Percentiles rank a stretch among this genome's conserved stretches.
Evolutionary conservation across 805 yeast genomes (phyloP).

Genomic region (Candida wancherniae): DNA sequence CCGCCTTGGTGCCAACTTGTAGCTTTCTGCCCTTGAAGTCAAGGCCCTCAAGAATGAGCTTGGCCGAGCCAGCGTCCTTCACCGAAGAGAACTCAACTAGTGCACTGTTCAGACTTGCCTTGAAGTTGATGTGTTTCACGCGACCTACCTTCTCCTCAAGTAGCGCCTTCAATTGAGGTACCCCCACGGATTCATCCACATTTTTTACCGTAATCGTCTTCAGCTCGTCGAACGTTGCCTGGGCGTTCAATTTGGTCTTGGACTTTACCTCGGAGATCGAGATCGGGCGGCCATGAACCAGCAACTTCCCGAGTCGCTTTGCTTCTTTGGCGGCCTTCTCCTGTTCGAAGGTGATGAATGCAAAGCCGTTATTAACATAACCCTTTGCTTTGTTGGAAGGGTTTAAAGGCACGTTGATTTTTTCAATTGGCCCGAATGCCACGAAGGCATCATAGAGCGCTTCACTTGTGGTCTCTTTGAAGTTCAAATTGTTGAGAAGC

Average conservation of each 20-base stretch:
- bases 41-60: conserved; percentile 38
- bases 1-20: conserved; percentile 10
- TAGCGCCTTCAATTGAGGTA: conserved; percentile 27
- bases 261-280: conserved; percentile 46
- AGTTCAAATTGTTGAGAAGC: conserved; percentile 50
- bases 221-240: conserved; percentile 15
- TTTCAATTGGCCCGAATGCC: conserved; percentile 50
- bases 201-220: conserved; percentile 21
- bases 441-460: conserved; percentile 39
- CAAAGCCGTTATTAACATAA: conserved; percentile 55
- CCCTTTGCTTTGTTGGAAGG: conserved; percentile 27
- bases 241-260: conserved; percentile 14
- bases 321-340: conserved; percentile 46
- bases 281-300: conserved; percentile 44
- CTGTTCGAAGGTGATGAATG: conserved; percentile 49
- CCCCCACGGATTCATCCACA: conserved; percentile 31
- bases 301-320: conserved; percentile 34
- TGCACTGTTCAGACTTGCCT: conserved; percentile 45
- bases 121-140: conserved; percentile 40
- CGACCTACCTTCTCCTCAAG: conserved; percentile 26
- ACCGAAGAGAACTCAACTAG: conserved; percentile 43
- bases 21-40: conserved; percentile 29
- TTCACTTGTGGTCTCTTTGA: conserved; percentile 34
- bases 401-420: conserved; percentile 44
- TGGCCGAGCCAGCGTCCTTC: conserved; percentile 48